Base-by-base conservation (phyloP, 2,329 filamentous ascomycete species). In the Fusarium mexicanum region DNA sequence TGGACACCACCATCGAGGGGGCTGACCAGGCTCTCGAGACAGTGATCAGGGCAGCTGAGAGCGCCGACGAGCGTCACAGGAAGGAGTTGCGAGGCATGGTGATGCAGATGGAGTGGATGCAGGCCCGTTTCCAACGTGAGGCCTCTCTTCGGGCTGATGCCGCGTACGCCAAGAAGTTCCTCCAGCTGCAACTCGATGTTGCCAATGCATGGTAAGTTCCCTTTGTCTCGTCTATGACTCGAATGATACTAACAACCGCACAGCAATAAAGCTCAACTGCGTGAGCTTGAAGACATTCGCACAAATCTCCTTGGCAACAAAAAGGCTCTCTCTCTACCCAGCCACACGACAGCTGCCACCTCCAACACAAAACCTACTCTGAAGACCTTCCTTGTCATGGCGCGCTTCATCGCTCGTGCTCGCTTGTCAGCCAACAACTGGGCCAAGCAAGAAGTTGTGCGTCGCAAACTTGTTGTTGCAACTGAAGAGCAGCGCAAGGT, bases 261-360 rank as follows among this genome's bases (percentile, higher is more conserved):
- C 82, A 98, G 96, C 85, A 99, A 98, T 86, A 92, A 96, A 82
- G 93, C 94, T 69, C 94, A 98, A 81, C 91, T 98, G 67, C 90
- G 91, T 60, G 92, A 98, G 80, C 91, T 98, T 72, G 90, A 93
- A 77, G 89, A 93, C 77, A 97, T 98, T 87, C 94, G 84, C 73
- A 83, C 81, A 72, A 81, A 84, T 60, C 76, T 84, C 54, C 81
- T 84, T 48, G 81, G 83, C 71, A 82, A 79, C 78, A 82, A 83
- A 69, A 81, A 81, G 59, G 71, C 82, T 48, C 80, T 83, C 61
- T 62, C 79, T 50, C 73, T 80, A 63, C 75, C 83, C 48, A 73
- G 77, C 33, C 68, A 79, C 63, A 55, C 75, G 43, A 54, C 55
- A 18, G 24, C 62, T n/a, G 33, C 61, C 38, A 70, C 73, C 60